Evolutionary conservation across 164 flowering plant genomes (phyloP).

Genomic region (Kalanchoe fedtschenkoi): DNA sequence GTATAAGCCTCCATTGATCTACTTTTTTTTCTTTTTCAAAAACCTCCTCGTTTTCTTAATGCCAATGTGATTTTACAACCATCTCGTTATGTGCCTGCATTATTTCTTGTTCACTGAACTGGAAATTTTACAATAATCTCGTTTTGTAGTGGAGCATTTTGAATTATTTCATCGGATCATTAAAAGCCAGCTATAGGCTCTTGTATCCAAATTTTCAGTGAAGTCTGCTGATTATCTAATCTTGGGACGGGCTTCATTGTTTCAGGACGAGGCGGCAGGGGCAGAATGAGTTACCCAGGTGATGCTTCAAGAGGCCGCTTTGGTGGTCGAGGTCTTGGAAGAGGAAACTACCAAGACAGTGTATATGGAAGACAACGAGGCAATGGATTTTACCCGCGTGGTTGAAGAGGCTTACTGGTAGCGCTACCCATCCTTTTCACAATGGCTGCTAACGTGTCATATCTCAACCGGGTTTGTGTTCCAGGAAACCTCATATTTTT

Average conservation of each 20-base stretch:
- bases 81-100: too few species aligned
- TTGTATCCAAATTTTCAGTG: too few species aligned
- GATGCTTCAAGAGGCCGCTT: slow-evolving; percentile 1
- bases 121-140: too few species aligned
- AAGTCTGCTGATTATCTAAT: too few species aligned
- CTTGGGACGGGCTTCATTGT: too few species aligned
- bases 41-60: background rate
- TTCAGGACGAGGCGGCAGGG: slow-evolving; percentile 4
- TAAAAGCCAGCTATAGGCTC: too few species aligned
- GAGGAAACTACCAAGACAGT: slow-evolving; percentile 2
- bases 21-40: background rate
- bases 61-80: too few species aligned
- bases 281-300: background rate
- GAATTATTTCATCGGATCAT: too few species aligned
- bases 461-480: background rate
- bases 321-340: background rate
- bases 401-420: background rate
- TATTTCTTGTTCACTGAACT: too few species aligned
- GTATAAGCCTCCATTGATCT: slow-evolving; percentile 35
- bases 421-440: too few species aligned
- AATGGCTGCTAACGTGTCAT: background rate
- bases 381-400: background rate
- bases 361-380: slow-evolving; percentile 1
- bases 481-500: too few species aligned
- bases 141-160: too few species aligned